Evolutionary conservation across 495 filamentous ascomycete species (phyloP).

Genomic region (Neurospora sp.): DNA sequence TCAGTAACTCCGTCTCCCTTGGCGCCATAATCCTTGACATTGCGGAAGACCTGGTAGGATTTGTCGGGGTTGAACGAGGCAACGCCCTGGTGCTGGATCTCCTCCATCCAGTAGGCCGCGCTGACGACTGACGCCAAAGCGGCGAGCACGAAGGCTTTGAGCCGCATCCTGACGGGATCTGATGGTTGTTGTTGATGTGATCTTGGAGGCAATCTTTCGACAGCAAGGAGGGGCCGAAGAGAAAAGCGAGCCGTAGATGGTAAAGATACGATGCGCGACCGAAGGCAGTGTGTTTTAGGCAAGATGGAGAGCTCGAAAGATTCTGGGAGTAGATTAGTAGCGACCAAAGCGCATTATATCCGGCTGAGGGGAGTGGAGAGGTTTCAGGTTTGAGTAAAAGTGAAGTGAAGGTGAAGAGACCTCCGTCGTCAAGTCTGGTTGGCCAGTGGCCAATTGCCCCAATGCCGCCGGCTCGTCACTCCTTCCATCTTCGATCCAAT

Average conservation of each 20-base stretch:
- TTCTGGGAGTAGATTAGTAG: neutral
- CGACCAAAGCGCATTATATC: neutral
- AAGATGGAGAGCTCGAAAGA: neutral
- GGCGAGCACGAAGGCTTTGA: neutral
- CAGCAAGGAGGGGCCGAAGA: neutral
- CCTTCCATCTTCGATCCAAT: neutral
- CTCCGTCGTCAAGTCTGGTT: neutral
- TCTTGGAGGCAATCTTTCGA: neutral
- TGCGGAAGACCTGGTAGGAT: constrained; percentile 56
- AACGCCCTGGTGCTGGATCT: constrained; percentile 35
- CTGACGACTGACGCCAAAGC: constrained; percentile 5
- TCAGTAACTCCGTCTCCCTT: constrained; percentile 51
- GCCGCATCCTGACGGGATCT: neutral
- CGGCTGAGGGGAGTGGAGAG: neutral
- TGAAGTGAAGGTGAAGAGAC: neutral
- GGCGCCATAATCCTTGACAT: constrained; percentile 74
- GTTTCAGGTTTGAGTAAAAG: neutral
- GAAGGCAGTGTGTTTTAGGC: neutral
- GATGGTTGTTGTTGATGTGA: too few species aligned
- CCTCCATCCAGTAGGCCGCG: constrained; percentile 35
- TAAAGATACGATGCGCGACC: neutral
- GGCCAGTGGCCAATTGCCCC: neutral
- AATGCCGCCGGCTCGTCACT: neutral
- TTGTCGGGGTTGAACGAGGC: constrained; percentile 29
- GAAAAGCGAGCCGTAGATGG: neutral